Percentiles rank a stretch among this genome's conserved stretches.
Evolutionary conservation across 2,329 filamentous ascomycete genomes (phyloP).

Genomic region (Cladosporium sphaerospermum): DNA sequence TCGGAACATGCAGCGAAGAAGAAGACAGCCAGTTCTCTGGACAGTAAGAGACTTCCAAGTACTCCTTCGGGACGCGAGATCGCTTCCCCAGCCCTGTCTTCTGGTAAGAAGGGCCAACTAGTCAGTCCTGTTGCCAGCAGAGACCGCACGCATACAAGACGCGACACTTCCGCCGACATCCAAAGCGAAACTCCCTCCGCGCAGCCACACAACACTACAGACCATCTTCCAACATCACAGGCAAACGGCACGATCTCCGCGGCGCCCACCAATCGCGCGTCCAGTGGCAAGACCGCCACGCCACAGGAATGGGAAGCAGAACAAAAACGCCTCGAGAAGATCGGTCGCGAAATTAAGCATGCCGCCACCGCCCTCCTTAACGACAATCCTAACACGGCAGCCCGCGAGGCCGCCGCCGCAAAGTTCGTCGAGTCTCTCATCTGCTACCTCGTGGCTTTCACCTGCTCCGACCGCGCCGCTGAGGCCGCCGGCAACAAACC

Average conservation of each 20-base stretch:
- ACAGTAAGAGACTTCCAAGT: not conserved
- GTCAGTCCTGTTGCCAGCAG: conserved; percentile 23
- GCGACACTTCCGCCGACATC: conserved; percentile 17
- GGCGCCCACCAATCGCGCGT: conserved; percentile 12
- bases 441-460: conserved; percentile 32
- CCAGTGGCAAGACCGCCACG: conserved; percentile 22
- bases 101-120: conserved; percentile 20
- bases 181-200: conserved; percentile 20
- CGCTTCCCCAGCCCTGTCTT: conserved; percentile 9
- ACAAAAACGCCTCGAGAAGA: conserved; percentile 35
- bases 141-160: conserved; percentile 23
- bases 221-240: conserved; percentile 11
- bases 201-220: conserved; percentile 19
- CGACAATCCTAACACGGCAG: conserved; percentile 5
- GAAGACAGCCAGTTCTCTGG: conserved; percentile 3
- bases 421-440: conserved; percentile 42
- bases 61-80: conserved; percentile 8
- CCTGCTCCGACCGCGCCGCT: conserved; percentile 25
- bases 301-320: conserved; percentile 31
- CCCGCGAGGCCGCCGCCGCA: conserved; percentile 29
- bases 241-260: conserved; percentile 12
- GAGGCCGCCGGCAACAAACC: conserved; percentile 20
- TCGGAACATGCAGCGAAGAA: conserved; percentile 7
- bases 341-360: conserved; percentile 43
- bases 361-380: conserved; percentile 34